Base-by-base conservation (phyloP, 2,329 filamentous ascomycete species). In the Aspergillus pseudoterreus region DNA sequence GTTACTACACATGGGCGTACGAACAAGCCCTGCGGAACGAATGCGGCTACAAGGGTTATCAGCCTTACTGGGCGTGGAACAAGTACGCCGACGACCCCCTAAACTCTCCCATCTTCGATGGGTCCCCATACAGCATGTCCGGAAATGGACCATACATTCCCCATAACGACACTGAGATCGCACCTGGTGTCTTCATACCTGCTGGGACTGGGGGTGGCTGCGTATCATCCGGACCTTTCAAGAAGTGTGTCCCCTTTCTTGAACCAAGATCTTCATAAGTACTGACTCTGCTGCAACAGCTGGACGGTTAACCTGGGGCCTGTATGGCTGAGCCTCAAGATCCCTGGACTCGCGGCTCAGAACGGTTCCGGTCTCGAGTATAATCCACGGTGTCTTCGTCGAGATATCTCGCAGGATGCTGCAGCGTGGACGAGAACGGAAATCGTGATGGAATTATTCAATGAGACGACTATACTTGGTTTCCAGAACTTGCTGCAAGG, bases 151-250 rank as follows among this genome's bases (percentile, higher is more conserved):
- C 55, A 10, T 67, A 65, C 41, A 56, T 71, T 30, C 32, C 54
- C 2, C 52, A 57, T 19, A 51, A 57, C 30, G 39, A 21, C 12
- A 51, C 33, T 11, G 46, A 65, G 15, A 70, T 63, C 15, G 63
- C 69, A 11, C 69, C 75, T 10, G 44, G 55, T 68, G 67, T 36
- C 69, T 77, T 49, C 66, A 67, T 43, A 60, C 62, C 12, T 79
- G 78, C 61, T 75, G 75, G 72, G 69, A 78, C 61, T 79, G 76
- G 76, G 59, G 67, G 70, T 36, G 68, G 69, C 36, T 70, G 68
- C 44, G 61, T 72, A 27, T 63, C 52, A 9, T 57, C 57, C 22
- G 67, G 70, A 1, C 68, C 69, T 0, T 69, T 72, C 48, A 60
- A 63, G 46, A 71, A 76, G 45, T 59, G 50, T 35, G 47, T n/a